Percentiles rank a stretch among this genome's conserved stretches.
These are phyloP conservation scores for Pseudogymnoascus sp. DNA, from an alignment of 2,329 filamentous ascomycete genomes.

Conservation along the genomic window DNA sequence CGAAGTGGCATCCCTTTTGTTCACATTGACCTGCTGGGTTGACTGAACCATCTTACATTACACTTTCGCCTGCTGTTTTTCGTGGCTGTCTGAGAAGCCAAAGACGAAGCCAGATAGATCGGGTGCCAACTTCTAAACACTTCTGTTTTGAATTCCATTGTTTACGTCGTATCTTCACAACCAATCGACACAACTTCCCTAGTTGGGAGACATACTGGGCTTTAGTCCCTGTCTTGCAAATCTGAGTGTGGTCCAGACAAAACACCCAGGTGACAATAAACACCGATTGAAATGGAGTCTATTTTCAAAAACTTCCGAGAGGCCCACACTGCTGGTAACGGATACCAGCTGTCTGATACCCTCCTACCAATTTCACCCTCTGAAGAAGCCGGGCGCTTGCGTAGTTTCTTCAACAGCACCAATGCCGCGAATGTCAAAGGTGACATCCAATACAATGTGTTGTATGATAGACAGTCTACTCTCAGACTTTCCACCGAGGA, in stretches of 20 bases:
- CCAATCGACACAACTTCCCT: background rate
- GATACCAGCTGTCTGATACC: constrained; percentile 64
- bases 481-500: constrained; percentile 42
- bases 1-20: background rate
- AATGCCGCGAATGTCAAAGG: constrained; percentile 48
- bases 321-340: constrained; percentile 56
- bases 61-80: background rate
- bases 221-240: background rate
- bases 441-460: constrained; percentile 62
- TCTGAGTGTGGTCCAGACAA: background rate
- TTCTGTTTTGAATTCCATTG: background rate
- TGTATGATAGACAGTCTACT: constrained; percentile 46
- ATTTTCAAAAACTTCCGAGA: constrained; percentile 65
- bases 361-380: constrained; percentile 61
- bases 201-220: background rate
- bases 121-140: background rate
- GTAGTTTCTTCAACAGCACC: constrained; percentile 61
- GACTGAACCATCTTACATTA: background rate
- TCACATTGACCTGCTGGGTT: background rate
- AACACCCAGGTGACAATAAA: background rate
- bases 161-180: background rate
- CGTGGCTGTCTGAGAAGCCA: background rate
- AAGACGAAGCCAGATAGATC: background rate
- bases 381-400: constrained; percentile 55
- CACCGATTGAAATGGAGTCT: constrained; percentile 50